Evolutionary conservation across 208 protist species (phyloP).

Genomic region (Trypanosoma lewisi): DNA sequence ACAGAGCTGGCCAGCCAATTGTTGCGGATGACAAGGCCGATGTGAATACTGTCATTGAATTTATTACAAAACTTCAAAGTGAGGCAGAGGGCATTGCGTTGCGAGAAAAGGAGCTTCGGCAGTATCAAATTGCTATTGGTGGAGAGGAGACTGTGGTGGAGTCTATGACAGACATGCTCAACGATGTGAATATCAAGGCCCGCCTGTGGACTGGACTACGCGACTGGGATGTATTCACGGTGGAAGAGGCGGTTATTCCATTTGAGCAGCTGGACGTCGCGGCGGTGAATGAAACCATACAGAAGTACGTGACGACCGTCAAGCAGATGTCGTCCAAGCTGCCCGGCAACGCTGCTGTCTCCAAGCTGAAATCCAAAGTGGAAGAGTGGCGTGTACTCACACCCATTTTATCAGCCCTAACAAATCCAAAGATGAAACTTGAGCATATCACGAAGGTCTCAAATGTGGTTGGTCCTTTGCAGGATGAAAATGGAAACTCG

Average conservation of each 20-base stretch:
- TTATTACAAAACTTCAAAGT: slow-evolving; percentile 75
- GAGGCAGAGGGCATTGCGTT: slow-evolving; percentile 81
- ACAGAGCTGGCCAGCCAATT: slow-evolving; percentile 84
- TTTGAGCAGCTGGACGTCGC: slow-evolving; percentile 80
- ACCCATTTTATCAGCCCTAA: slow-evolving; percentile 91
- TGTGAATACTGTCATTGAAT: slow-evolving; percentile 78
- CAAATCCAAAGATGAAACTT: slow-evolving; percentile 91
- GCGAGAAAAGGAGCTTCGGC: slow-evolving; percentile 84
- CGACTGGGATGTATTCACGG: slow-evolving; percentile 83
- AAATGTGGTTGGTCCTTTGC: slow-evolving; percentile 63
- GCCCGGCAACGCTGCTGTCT: slow-evolving; percentile 77
- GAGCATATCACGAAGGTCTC: slow-evolving; percentile 83
- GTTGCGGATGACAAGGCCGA: slow-evolving; percentile 82
- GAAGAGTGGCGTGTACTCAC: slow-evolving; percentile 93
- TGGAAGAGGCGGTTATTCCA: slow-evolving; percentile 49
- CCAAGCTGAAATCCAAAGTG: slow-evolving; percentile 78
- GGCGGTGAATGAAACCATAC: slow-evolving; percentile 72
- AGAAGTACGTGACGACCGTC: slow-evolving; percentile 83
- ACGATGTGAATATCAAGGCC: slow-evolving; percentile 90
- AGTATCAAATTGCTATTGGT: slow-evolving; percentile 89
- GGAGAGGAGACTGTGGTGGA: slow-evolving; percentile 89
- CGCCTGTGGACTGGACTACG: slow-evolving; percentile 82
- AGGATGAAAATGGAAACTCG: slow-evolving; percentile 52
- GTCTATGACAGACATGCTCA: slow-evolving; percentile 89
- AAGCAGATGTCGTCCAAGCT: slow-evolving; percentile 91